Evolutionary conservation across 1,284 basidiomycete genomes (phyloP).

Genomic region (Tylopilus orsonianus): DNA sequence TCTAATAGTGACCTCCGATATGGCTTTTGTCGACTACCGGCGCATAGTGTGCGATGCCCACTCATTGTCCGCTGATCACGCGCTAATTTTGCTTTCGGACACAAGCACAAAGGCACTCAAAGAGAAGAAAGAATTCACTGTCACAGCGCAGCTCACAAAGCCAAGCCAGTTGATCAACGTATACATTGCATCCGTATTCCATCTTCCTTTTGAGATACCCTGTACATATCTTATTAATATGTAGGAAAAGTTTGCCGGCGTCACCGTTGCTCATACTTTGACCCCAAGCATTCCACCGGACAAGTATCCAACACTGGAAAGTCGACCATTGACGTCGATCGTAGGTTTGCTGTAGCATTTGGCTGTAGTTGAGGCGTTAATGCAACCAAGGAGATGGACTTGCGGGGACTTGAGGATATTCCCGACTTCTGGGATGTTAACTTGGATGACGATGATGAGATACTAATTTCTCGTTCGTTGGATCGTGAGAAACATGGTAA

Average conservation of each 20-base stretch:
- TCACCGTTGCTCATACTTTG: slow-evolving; percentile 50
- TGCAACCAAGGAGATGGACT: slow-evolving; percentile 52
- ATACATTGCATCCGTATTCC: slow-evolving; percentile 60
- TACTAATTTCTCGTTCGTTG: background rate
- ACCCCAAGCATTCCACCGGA: slow-evolving; percentile 54
- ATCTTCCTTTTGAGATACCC: background rate
- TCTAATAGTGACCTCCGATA: slow-evolving; percentile 71
- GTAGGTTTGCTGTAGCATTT: slow-evolving; percentile 36
- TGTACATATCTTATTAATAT: slow-evolving; percentile 8
- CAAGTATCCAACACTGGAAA: slow-evolving; percentile 65
- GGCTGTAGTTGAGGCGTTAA: slow-evolving; percentile 6
- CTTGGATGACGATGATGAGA: slow-evolving; percentile 35
- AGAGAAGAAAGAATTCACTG: slow-evolving; percentile 54
- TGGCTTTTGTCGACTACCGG: slow-evolving; percentile 72
- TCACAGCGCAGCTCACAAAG: slow-evolving; percentile 58
- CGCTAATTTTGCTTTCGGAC: slow-evolving; percentile 7
- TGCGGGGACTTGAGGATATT: slow-evolving; percentile 63
- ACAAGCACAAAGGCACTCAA: slow-evolving; percentile 64
- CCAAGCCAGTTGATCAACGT: slow-evolving; percentile 73
- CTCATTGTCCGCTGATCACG: slow-evolving; percentile 4
- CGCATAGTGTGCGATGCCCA: slow-evolving; percentile 59
- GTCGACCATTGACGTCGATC: slow-evolving; percentile 61
- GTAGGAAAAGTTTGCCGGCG: slow-evolving; percentile 70
- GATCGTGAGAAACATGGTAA: slow-evolving; percentile 12
- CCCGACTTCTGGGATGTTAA: slow-evolving; percentile 64